A percentile compares a stretch with the other conserved stretches of the same genome.
Evolutionary conservation across 169 alveolate species (phyloP).

Genomic region (Babesia gibsoni): DNA sequence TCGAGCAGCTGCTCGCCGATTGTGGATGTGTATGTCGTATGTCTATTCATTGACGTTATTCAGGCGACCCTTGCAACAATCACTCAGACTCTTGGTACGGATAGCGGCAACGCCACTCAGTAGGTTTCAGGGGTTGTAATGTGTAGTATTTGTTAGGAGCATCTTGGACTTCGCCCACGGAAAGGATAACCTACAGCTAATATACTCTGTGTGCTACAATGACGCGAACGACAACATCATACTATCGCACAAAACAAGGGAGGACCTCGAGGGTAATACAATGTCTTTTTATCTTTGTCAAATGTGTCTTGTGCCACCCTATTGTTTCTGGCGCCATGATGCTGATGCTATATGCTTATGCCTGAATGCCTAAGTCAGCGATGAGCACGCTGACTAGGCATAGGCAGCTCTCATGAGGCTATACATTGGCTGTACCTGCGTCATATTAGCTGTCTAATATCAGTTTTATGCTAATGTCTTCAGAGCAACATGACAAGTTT

Average conservation of each 20-base stretch:
- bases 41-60: background rate
- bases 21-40: constrained; percentile 39
- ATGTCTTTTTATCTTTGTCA: background rate
- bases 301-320: background rate
- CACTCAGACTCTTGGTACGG: constrained; percentile 20
- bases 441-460: too few species aligned
- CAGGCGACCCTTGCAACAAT: constrained; percentile 36
- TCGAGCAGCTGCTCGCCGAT: constrained; percentile 28
- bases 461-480: too few species aligned
- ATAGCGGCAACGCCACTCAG: constrained; percentile 15
- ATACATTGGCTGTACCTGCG: too few species aligned
- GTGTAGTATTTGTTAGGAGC: background rate
- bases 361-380: too few species aligned
- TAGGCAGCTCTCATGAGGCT: too few species aligned
- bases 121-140: background rate
- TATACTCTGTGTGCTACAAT: constrained; percentile 44
- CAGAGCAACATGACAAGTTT: too few species aligned
- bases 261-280: constrained; percentile 28
- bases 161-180: constrained; percentile 9
- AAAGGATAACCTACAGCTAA: background rate
- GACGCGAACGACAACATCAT: constrained; percentile 8
- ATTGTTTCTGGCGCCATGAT: background rate
- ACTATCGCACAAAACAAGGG: constrained; percentile 13
- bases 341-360: too few species aligned
- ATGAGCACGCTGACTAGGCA: too few species aligned